phyloP scores from a whole-genome alignment of 345 rosid genomes.

The Salix purpurea region DNA sequence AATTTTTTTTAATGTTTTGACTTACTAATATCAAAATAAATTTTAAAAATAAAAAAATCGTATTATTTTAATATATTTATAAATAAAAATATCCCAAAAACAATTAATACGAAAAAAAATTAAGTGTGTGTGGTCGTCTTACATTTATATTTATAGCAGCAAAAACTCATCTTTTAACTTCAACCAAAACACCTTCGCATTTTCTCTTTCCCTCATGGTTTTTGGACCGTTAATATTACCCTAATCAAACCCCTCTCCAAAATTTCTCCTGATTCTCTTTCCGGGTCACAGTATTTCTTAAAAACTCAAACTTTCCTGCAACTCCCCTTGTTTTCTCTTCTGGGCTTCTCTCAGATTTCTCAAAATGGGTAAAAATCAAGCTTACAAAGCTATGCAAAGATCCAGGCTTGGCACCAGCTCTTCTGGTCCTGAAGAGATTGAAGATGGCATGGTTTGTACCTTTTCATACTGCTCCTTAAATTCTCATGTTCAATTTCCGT shows the following conservation, averaged over 20 bases:
- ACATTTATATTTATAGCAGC: too few species aligned
- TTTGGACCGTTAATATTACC: conserved; percentile 18
- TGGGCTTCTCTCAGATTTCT: conserved; percentile 15
- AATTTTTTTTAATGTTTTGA: too few species aligned
- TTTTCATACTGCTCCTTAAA: conserved; percentile 44
- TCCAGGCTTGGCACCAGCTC: conserved; percentile 81
- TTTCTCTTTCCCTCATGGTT: not conserved
- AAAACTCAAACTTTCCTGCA: not conserved
- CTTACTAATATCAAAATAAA: too few species aligned
- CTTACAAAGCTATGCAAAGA: conserved; percentile 98
- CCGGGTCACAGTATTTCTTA: not conserved
- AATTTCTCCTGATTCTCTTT: not conserved
- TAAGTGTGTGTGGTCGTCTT: too few species aligned
- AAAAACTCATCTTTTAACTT: not conserved
- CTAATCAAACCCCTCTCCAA: conserved; percentile 4
- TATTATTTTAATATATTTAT: too few species aligned
- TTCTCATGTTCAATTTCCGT: not conserved
- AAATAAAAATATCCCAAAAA: too few species aligned
- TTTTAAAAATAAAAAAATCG: too few species aligned
- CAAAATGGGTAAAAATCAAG: conserved; percentile 96
- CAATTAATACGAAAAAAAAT: too few species aligned
- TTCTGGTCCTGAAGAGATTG: conserved; percentile 80
- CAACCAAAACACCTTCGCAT: not conserved
- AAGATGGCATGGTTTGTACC: conserved; percentile 99
- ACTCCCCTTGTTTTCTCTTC: conserved; percentile 2